Evolutionary conservation across 768 basidiomycete genomes (phyloP), one percentile per base, ranked within the genome.

Genomic region (Scleroderma bovista): DNA sequence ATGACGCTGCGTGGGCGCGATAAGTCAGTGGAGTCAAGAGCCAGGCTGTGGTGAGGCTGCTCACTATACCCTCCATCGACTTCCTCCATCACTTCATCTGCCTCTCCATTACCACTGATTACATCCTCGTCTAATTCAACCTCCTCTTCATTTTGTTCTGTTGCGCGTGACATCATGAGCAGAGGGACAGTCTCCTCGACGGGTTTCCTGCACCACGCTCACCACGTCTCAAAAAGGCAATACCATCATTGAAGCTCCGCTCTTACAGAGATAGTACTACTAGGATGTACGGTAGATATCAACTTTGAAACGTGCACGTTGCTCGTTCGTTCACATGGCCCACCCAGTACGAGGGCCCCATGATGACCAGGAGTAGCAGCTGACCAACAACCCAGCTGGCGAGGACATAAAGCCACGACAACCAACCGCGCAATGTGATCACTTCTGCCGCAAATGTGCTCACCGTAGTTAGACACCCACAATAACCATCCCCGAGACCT

Each of bases 401-500:
- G 2, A 75, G 54, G 23, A 77, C 79, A 64, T 98, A 98, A 40
- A 81, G 60, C 70, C 76, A 81, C 24, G 83, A 81, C 60, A 77
- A 80, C 65, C 78, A 63, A 29, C 72, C 64, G 38, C 71, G 66
- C 52, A 93, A 69, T 37, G 78, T 77, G 31, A 73, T 68, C 19
- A 89, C 64, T 63, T 99, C 96, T 9, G 84, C 84, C 2, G 83
- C 86, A 61, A 98, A 95, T 16, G 94, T 98, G 65, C 88, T 92
- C 57, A 99, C 78, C 1, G 96, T 99, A 2, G 87, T 94, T 57
- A 98, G 73, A 69, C 92, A 93, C 11, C 93, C 96, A 63, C 94
- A 97, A 62, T 92, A 97, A 7, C 96, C 96, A 63, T 97, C 92
- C 20, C 75, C 73, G 33, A 98, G 69, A 1, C 92, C 94, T 61